phyloP scores from a whole-genome alignment of 1,284 basidiomycete species.

The Pisolithus thermaeus region DNA sequence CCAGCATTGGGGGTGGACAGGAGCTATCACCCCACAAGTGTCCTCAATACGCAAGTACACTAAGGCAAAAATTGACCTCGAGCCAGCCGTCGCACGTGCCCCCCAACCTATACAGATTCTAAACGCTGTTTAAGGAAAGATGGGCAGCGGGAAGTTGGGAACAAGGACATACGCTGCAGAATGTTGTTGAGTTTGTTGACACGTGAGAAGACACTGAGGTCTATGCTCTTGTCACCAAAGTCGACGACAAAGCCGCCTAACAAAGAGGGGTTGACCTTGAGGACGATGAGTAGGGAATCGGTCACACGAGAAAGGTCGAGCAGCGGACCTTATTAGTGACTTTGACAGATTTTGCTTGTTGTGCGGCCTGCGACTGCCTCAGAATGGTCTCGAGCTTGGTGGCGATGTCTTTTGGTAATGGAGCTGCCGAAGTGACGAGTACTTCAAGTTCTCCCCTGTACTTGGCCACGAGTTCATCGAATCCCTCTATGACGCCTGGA shows the following conservation, averaged over 20 bases:
- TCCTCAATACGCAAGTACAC: too few species aligned
- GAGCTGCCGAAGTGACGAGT: constrained; percentile 82
- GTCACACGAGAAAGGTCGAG: background rate
- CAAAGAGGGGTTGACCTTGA: constrained; percentile 79
- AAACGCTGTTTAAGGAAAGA: background rate
- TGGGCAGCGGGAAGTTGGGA: too few species aligned
- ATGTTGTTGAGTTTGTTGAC: constrained; percentile 93
- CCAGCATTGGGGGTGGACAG: too few species aligned
- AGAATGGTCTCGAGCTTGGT: constrained; percentile 76
- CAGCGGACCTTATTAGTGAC: constrained; percentile 76
- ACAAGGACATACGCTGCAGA: constrained; percentile 59
- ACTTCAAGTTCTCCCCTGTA: constrained; percentile 95
- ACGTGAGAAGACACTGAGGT: constrained; percentile 88
- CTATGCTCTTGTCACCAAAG: constrained; percentile 97
- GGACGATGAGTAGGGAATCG: constrained; percentile 7
- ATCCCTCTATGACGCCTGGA: constrained; percentile 85
- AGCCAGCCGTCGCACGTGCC: too few species aligned
- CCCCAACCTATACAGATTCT: background rate
- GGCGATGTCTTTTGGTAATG: constrained; percentile 71
- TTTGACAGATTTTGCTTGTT: constrained; percentile 81
- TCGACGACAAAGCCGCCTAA: constrained; percentile 92
- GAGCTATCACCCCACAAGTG: too few species aligned
- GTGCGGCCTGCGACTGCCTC: constrained; percentile 79
- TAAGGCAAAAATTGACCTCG: too few species aligned
- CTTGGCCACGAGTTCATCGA: constrained; percentile 84